Evolutionary conservation across 2,329 filamentous ascomycete species (phyloP), one percentile per base, ranked within the genome.

Genomic region (Mycosphaerella sp.): DNA sequence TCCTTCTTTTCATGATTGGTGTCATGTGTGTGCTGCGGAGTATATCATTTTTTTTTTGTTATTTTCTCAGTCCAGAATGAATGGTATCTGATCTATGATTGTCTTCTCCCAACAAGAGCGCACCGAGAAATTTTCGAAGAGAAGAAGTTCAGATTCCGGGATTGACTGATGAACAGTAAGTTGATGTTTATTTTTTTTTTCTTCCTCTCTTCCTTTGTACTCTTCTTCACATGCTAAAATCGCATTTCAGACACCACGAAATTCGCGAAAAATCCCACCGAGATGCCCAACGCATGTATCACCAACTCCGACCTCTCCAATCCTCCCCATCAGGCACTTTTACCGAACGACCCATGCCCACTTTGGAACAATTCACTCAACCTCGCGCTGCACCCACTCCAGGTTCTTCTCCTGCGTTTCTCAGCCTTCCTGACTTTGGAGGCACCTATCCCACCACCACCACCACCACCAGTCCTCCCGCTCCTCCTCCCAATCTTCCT

Each of bases 51-150:
- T n/a, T n/a, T n/a, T n/a, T n/a, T n/a, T n/a, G n/a, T n/a, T n/a
- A n/a, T n/a, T n/a, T n/a, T 17, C 14, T 17, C 14, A 17, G 14
- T 17, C 14, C 14, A 44, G 17, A 2, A n/a, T 11, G 2, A 6
- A 17, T 41, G 38, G 21, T 8, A 14, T 14, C 11, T 7, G 34
- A 40, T 32, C 48, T 51, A 42, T 45, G 17, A 0, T 43, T 9
- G 41, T 45, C 6, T 36, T 17, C 14, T 17, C 14, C 14, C 14
- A 17, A 53, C 58, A 69, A 26, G 67, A 64, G 65, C 54, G 53
- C 48, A 12, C 67, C 67, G 10, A 69, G 64, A 43, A 55, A 69
- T 51, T 69, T 69, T 54, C 63, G 66, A 45, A 62, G 67, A 52
- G 61, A 69, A 56, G 67, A 70, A 46, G 59, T 69, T 32, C 58